Evolutionary conservation across 768 basidiomycete genomes (phyloP), one percentile per base, ranked within the genome.

Genomic region (Lactarius pseudohatsudake): DNA sequence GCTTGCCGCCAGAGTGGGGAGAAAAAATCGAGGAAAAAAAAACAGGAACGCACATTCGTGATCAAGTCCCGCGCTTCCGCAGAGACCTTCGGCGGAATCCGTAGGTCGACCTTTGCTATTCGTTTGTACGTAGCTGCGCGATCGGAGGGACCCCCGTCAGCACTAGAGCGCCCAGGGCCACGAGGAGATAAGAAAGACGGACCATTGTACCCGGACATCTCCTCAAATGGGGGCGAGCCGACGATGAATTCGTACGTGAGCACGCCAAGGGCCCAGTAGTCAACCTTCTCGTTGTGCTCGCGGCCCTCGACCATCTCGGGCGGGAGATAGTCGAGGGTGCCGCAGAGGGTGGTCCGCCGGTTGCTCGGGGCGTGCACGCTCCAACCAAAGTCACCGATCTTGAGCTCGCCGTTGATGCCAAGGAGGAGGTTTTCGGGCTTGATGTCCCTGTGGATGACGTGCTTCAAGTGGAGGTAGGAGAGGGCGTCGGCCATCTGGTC

Each of bases 341-440:
- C 96, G 72, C 96, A 98, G 13, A 98, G 82, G 0, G 97, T 98
- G 78, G 84, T 90, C 54, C 96, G 80, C 55, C 95, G 80, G 74
- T 94, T 92, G 1, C 92, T 87, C 0, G 96, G 96, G 0, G 96
- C 96, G 75, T 98, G 96, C 9, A 97, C 94, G 72, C 90, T 94
- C 96, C 97, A 99, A 11, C 97, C 97, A 76, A 98, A 98, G 77
- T 98, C 96, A 3, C 89, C 97, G 68, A 99, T 96, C 82, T 99
- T 98, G 72, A 99, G 81, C 75, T 98, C 96, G 47, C 96, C 96
- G 71, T 95, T 94, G 72, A 98, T 85, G 13, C 96, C 96, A 15
- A 98, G 81, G 38, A 99, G 83, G 58, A 99, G 78, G 76, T 99
- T 99, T 79, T 99, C 96, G 0, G 97, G 97, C 77, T 99, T 99